These are phyloP conservation scores for Hypocreales sp. DNA, from an alignment of 2,329 filamentous ascomycete genomes.

Conservation along the genomic window DNA sequence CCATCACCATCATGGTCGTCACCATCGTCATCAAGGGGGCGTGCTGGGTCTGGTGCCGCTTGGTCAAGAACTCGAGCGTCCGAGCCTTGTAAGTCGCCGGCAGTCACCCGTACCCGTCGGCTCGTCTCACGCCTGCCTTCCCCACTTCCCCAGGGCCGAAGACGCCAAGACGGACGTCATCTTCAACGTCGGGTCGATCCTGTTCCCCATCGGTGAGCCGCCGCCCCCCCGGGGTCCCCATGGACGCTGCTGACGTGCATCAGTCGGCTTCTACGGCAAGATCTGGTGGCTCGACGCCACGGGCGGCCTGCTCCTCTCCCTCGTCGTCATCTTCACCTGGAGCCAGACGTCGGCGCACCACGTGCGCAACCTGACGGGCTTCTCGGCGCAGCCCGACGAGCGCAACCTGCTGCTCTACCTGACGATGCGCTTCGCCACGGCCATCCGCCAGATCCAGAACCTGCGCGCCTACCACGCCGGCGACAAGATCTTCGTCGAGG, in stretches of 20 bases:
- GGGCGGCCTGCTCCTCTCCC: slow-evolving; percentile 62
- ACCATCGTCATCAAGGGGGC: slow-evolving; percentile 71
- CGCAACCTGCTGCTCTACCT: slow-evolving; percentile 77
- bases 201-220: slow-evolving; percentile 56
- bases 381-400: slow-evolving; percentile 64
- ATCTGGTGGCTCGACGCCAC: slow-evolving; percentile 77
- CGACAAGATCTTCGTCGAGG: slow-evolving; percentile 68
- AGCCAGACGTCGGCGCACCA: slow-evolving; percentile 57
- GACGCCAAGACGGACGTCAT: slow-evolving; percentile 59
- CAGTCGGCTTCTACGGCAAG: slow-evolving; percentile 55
- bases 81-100: slow-evolving; percentile 47
- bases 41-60: slow-evolving; percentile 77
- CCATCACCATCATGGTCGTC: slow-evolving; percentile 64
- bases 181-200: slow-evolving; percentile 80
- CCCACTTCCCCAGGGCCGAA: slow-evolving; percentile 21
- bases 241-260: background rate
- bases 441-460: slow-evolving; percentile 74
- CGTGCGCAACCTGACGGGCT: slow-evolving; percentile 67
- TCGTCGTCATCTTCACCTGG: slow-evolving; percentile 72
- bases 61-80: slow-evolving; percentile 75
- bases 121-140: slow-evolving; percentile 2
- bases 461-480: slow-evolving; percentile 74
- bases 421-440: slow-evolving; percentile 84
- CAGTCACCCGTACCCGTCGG: no score
- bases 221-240: background rate